Base-by-base conservation (phyloP, 225 moss, liverwort and hornwort species). In the Sphagnum contortum region DNA sequence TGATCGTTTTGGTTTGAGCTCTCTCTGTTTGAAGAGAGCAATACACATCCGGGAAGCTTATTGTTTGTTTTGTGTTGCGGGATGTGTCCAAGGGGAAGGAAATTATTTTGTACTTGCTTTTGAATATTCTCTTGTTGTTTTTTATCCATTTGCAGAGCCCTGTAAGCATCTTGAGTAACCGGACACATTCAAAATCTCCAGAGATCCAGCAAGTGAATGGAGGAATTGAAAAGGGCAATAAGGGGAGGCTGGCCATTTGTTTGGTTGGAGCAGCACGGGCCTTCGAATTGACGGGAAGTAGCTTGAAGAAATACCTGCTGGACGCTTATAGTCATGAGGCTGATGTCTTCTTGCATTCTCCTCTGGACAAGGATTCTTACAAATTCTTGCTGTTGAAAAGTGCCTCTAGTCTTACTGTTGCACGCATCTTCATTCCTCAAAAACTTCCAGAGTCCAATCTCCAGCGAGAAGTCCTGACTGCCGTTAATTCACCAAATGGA, bases 261-360 rank as follows among this genome's bases (percentile, higher is more conserved):
- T 70, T 98, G 48, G 96, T 98, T 53, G 96, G 96, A 47, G 90
- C 87, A 12, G 90, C 90, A 49, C 78, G 96, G 48, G 85, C 88
- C 8, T 98, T 98, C 56, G 90, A 98, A 78, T 70, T 98, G 64
- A 91, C 96, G 3, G 96, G 92, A 0, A 80, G 73, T 8, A 89
- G 76, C 9, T 74, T 98, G 46, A 78, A 63, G 69, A 87, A 84
- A 65, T 79, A 82, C 45, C 62, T 98, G 11, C 46, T 98, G 58
- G 85, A 80, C 11, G 76, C 64, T 5, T 83, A 88, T 63, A 70
- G 78, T 14, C 29, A 29, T 29, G 48, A 78, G 57, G 81, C 92
- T 6, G 85, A 91, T 74, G 72, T 98, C 45, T 98, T 92, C 53
- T 61, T 98, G 6, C 81, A 98, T 57, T 78, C 90, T 4, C 96